Percentiles rank a stretch among this genome's conserved stretches.
Evolutionary conservation across 106 monocot species (phyloP).

Genomic region (Apostasia shenzhenica): DNA sequence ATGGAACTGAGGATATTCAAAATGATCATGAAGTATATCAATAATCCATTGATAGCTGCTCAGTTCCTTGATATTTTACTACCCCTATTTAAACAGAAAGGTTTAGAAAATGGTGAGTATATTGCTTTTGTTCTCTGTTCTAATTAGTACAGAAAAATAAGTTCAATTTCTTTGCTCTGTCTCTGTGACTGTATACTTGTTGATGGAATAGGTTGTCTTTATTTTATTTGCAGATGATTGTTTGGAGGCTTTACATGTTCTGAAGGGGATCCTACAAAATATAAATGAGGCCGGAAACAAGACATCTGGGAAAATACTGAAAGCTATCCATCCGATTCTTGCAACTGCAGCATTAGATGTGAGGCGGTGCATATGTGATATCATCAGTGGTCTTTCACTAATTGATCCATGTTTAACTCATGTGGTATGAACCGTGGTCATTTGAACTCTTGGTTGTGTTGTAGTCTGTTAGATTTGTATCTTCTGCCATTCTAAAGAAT

Average conservation of each 20-base stretch:
- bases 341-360: constrained; percentile 37
- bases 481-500: background rate
- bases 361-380: constrained; percentile 54
- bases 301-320: constrained; percentile 42
- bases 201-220: background rate
- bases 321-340: constrained; percentile 49
- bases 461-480: background rate
- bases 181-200: background rate
- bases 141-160: too few species aligned
- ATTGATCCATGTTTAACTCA: constrained; percentile 46
- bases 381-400: constrained; percentile 45
- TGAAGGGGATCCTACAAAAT: constrained; percentile 50
- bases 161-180: too few species aligned
- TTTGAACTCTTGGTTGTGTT: background rate
- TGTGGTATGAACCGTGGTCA: constrained; percentile 40
- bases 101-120: constrained; percentile 39
- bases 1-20: constrained; percentile 68
- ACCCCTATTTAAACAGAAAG: constrained; percentile 62
- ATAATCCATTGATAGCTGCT: constrained; percentile 28
- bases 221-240: constrained; percentile 54
- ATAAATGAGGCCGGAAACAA: constrained; percentile 5
- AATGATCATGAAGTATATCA: constrained; percentile 57
- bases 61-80: constrained; percentile 64
- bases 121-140: background rate
- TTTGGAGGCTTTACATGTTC: constrained; percentile 61